A percentile compares a stretch with the other conserved stretches of the same genome.
Conservation (phyloP, 2,329 filamentous ascomycete genomes). For the Corinectria fuckeliana region DNA sequence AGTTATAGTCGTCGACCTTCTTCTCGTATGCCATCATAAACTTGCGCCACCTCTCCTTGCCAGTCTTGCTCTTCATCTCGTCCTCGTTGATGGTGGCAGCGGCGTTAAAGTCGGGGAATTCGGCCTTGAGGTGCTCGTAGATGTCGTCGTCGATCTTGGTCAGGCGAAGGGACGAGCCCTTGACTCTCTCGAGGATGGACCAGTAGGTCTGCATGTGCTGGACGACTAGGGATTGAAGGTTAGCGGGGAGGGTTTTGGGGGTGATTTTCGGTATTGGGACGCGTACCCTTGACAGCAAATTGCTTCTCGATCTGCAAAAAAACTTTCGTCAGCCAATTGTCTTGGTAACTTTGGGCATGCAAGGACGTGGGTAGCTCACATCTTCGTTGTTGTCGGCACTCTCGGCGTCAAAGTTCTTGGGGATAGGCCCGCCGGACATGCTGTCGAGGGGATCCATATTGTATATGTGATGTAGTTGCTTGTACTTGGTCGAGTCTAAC, state of each 20-base stretch:
- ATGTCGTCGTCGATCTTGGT: constrained; percentile 97
- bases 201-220: constrained; percentile 98
- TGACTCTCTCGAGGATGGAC: constrained; percentile 90
- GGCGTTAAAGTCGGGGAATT: constrained; percentile 93
- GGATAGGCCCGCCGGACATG: constrained; percentile 47
- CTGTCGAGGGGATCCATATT: constrained; percentile 49
- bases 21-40: constrained; percentile 96
- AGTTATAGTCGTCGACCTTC: constrained; percentile 96
- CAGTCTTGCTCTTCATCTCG: constrained; percentile 95
- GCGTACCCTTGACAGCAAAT: constrained; percentile 90
- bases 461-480: background rate
- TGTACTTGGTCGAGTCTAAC: background rate
- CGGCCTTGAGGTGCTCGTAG: constrained; percentile 81
- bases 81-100: constrained; percentile 84
- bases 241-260: background rate
- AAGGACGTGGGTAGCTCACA: constrained; percentile 47
- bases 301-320: constrained; percentile 89
- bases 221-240: constrained; percentile 61
- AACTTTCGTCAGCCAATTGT: constrained; percentile 8
- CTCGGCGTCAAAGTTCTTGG: constrained; percentile 66
- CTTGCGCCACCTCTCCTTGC: constrained; percentile 93
- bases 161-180: constrained; percentile 85
- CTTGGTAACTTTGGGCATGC: background rate
- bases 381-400: constrained; percentile 62
- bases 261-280: background rate